Percentiles rank a stretch among this genome's conserved stretches.
Conservation (phyloP, 306 rosid genomes). For the Cucurbita pepo region DNA sequence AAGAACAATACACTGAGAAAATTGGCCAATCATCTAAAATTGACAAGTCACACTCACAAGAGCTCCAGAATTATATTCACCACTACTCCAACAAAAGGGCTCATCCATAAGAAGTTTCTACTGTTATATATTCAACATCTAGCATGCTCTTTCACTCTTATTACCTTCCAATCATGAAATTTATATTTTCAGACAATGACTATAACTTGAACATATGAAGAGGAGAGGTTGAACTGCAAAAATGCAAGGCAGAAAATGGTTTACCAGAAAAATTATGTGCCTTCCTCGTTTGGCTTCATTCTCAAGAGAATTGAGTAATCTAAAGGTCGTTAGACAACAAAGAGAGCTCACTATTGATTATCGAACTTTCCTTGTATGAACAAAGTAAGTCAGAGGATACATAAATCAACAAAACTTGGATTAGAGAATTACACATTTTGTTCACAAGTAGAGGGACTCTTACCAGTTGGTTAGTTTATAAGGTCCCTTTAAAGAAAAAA, state of each 20-base stretch:
- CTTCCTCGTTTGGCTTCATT: not conserved
- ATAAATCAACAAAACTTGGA: not conserved
- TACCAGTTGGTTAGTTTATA: constrained; percentile 2
- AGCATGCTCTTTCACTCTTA: not conserved
- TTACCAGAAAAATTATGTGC: not conserved
- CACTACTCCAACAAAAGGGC: not conserved
- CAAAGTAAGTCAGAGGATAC: not conserved
- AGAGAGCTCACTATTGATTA: not conserved
- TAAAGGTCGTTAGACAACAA: not conserved
- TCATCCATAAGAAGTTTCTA: not conserved
- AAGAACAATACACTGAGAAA: not conserved
- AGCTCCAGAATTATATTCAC: not conserved
- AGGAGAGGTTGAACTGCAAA: not conserved
- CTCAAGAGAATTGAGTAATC: not conserved
- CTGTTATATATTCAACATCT: not conserved
- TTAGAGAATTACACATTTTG: not conserved
- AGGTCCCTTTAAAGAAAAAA: not conserved
- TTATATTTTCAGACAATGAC: not conserved
- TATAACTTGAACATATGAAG: not conserved
- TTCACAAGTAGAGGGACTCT: not conserved
- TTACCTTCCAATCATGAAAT: not conserved
- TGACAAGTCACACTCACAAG: not conserved
- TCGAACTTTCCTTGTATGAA: not conserved
- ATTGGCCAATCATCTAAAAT: not conserved
- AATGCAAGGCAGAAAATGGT: not conserved